A percentile compares a stretch with the other conserved stretches of the same genome.
These are phyloP conservation scores for Penicillium psychrosexuale DNA, from an alignment of 2,329 filamentous ascomycete genomes.

Conservation along the genomic window DNA sequence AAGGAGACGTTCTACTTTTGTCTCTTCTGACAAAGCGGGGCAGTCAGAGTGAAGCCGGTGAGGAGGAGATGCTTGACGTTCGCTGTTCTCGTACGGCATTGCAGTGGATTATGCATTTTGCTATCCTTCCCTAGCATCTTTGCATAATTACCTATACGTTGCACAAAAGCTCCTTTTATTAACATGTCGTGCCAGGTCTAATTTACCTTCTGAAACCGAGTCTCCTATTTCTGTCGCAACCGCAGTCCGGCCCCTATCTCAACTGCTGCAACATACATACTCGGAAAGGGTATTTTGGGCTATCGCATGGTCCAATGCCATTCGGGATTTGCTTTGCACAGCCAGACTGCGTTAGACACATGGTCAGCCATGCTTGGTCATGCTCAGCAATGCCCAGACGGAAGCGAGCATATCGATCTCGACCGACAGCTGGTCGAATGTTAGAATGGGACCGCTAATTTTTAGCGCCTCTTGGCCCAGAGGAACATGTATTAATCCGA, in stretches of 20 bases:
- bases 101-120: background rate
- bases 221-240: constrained; percentile 6
- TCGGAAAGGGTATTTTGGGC: background rate
- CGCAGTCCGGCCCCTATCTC: constrained; percentile 9
- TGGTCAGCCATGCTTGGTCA: background rate
- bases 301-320: constrained; percentile 5
- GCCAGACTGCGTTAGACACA: background rate
- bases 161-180: background rate
- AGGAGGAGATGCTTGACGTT: background rate
- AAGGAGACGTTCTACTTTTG: background rate
- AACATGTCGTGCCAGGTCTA: background rate
- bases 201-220: constrained; percentile 6
- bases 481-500: too few species aligned
- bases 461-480: too few species aligned
- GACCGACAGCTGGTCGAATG: too few species aligned
- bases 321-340: background rate
- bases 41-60: background rate
- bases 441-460: too few species aligned
- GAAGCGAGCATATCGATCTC: constrained; percentile 10
- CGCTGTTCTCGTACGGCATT: background rate
- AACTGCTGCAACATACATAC: constrained; percentile 4
- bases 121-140: background rate
- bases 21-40: background rate
- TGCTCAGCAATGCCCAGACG: background rate
- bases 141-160: background rate